Evolutionary conservation across 73 alveolate species (phyloP).

Genomic region (Tetrahymena borealis): DNA sequence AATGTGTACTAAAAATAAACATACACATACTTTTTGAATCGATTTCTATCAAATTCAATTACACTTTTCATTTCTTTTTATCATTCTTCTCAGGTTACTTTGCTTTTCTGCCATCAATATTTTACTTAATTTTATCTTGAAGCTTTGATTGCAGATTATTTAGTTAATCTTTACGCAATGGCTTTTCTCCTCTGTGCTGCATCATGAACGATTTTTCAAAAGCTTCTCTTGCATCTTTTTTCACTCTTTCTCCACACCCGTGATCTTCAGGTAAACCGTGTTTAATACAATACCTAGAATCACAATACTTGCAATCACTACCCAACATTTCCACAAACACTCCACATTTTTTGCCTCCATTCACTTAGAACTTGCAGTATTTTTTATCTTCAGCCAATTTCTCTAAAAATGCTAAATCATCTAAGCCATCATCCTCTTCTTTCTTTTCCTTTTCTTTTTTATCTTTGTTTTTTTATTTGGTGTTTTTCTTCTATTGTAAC

Average conservation of each 20-base stretch:
- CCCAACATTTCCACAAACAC: neutral
- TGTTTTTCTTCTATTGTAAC: neutral
- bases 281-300: slow-evolving; percentile 19
- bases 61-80: neutral
- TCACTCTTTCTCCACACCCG: slow-evolving; percentile 57
- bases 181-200: neutral
- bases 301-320: slow-evolving; percentile 32
- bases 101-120: neutral
- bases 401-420: slow-evolving; percentile 27
- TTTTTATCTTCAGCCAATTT: neutral
- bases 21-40: too few species aligned
- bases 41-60: neutral
- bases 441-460: slow-evolving; percentile 9
- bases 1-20: too few species aligned
- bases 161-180: neutral
- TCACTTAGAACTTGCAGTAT: neutral
- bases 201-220: neutral
- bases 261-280: slow-evolving; percentile 56
- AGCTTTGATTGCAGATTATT: neutral
- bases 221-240: slow-evolving; percentile 8
- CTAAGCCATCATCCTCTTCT: neutral
- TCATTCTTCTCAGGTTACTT: neutral
- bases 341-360: neutral
- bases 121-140: neutral
- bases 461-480: neutral